Conservation (phyloP, 2,329 filamentous ascomycete species). For the Basipetospora chlamydospora region DNA sequence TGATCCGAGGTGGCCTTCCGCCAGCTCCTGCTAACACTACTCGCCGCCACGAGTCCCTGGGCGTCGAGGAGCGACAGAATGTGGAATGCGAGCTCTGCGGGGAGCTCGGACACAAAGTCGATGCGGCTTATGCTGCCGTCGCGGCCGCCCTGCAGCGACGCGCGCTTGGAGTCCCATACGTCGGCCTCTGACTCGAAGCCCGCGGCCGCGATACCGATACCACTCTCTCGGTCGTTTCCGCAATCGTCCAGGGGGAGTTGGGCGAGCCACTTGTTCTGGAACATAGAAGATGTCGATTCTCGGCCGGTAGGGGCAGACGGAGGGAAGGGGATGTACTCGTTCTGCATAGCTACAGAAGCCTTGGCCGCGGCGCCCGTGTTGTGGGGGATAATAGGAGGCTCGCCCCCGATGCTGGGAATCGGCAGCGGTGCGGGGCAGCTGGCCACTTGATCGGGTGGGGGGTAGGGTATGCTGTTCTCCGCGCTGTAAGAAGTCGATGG, state of each 20-base stretch:
- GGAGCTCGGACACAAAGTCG: conserved; percentile 43
- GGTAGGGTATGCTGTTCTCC: conserved; percentile 12
- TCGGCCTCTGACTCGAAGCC: conserved; percentile 24
- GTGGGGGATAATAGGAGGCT: conserved; percentile 45
- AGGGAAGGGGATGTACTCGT: conserved; percentile 24
- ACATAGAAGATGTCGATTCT: conserved; percentile 13
- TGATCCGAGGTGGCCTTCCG: conserved; percentile 30
- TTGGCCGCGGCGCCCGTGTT: conserved; percentile 48
- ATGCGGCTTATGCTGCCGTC: conserved; percentile 33
- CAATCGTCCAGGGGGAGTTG: conserved; percentile 24
- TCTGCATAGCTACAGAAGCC: conserved; percentile 44
- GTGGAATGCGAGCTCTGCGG: conserved; percentile 43
- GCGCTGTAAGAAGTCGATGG: conserved; percentile 29
- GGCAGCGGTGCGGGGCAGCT: conserved; percentile 16
- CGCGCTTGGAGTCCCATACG: conserved; percentile 16
- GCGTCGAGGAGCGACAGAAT: conserved; percentile 43
- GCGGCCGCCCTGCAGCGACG: conserved; percentile 16
- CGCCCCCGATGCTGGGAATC: conserved; percentile 33
- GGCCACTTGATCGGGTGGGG: conserved; percentile 3
- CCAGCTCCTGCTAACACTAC: conserved; percentile 38
- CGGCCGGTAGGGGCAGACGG: conserved; percentile 3
- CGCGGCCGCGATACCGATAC: conserved; percentile 45
- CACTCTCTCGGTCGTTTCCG: conserved; percentile 45
- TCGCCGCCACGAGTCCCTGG: conserved; percentile 30
- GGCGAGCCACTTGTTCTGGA: conserved; percentile 27